phyloP scores from a whole-genome alignment of 768 basidiomycete species.

The Panaeolus papilionaceus region DNA sequence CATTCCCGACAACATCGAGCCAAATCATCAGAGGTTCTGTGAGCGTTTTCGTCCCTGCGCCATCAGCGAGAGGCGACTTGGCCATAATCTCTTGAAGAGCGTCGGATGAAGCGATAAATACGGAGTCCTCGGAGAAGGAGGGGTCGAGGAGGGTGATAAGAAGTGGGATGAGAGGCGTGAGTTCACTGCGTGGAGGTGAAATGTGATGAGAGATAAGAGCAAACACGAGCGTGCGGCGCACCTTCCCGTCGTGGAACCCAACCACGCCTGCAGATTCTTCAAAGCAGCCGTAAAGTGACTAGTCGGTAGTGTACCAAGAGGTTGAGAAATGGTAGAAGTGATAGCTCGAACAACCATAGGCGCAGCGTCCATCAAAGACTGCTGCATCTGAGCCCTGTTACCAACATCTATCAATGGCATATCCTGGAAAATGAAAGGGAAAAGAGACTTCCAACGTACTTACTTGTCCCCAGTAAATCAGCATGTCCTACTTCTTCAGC shows the following conservation, averaged over 20 bases:
- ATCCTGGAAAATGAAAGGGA: background rate
- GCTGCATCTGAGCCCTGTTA: constrained; percentile 64
- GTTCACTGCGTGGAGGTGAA: constrained; percentile 50
- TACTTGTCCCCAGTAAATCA: constrained; percentile 74
- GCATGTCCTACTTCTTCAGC: constrained; percentile 83
- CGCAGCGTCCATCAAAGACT: constrained; percentile 69
- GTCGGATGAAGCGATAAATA: constrained; percentile 71
- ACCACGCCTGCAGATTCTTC: constrained; percentile 86
- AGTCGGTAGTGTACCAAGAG: constrained; percentile 34
- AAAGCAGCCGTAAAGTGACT: constrained; percentile 73
- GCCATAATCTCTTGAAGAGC: constrained; percentile 81
- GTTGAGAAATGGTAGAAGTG: constrained; percentile 55
- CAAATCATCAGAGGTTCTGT: constrained; percentile 90
- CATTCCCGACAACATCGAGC: constrained; percentile 61
- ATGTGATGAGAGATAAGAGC: constrained; percentile 3
- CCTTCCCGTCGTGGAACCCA: constrained; percentile 71
- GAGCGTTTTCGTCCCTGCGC: constrained; percentile 69
- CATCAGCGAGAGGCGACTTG: constrained; percentile 74
- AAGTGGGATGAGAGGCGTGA: constrained; percentile 69
- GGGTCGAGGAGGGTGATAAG: constrained; percentile 71
- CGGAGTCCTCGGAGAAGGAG: constrained; percentile 52
- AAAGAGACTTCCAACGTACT: constrained; percentile 51
- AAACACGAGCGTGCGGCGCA: constrained; percentile 38
- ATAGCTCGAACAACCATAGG: constrained; percentile 78
- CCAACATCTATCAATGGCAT: constrained; percentile 12